These are phyloP conservation scores for Leccinum variicolor DNA, from an alignment of 768 basidiomycete species.

Conservation along the genomic window DNA sequence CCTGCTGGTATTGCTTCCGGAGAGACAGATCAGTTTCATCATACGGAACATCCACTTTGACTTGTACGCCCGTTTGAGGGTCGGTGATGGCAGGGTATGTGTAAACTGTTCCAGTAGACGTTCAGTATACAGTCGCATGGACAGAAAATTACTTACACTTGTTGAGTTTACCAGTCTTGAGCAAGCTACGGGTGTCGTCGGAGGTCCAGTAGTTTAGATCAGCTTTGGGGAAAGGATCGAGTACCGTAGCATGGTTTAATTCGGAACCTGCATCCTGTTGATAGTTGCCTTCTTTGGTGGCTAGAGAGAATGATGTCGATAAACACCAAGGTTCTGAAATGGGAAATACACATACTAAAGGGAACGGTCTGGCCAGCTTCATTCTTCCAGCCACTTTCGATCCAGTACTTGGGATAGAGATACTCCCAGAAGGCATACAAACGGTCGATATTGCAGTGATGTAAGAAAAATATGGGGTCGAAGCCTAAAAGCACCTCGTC, in stretches of 20 bases:
- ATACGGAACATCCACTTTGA: slow-evolving; percentile 17
- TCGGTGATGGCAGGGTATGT: slow-evolving; percentile 20
- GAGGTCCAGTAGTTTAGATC: slow-evolving; percentile 14
- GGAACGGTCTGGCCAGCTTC: neutral
- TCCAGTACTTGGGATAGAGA: slow-evolving; percentile 19
- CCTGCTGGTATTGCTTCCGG: slow-evolving; percentile 5
- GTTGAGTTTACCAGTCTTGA: neutral
- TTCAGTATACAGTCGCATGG: neutral
- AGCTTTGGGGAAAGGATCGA: slow-evolving; percentile 14
- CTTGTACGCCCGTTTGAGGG: neutral
- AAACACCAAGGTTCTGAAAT: neutral
- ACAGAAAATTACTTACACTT: slow-evolving; percentile 5
- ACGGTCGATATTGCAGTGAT: slow-evolving; percentile 20
- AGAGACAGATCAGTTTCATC: neutral
- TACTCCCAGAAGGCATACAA: slow-evolving; percentile 24
- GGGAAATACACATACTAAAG: slow-evolving; percentile 8
- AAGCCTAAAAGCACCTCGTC: slow-evolving; percentile 2
- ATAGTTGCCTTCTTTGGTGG: slow-evolving; percentile 1
- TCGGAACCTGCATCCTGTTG: neutral
- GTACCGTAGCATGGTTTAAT: slow-evolving; percentile 1
- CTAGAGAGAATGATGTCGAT: neutral
- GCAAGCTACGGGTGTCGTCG: slow-evolving; percentile 8
- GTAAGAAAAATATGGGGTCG: slow-evolving; percentile 20
- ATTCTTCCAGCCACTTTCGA: slow-evolving; percentile 12
- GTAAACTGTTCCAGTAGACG: slow-evolving; percentile 9